These are phyloP conservation scores for Dipodascopsis tothii DNA, from an alignment of 805 yeast species.

Conservation along the genomic window DNA sequence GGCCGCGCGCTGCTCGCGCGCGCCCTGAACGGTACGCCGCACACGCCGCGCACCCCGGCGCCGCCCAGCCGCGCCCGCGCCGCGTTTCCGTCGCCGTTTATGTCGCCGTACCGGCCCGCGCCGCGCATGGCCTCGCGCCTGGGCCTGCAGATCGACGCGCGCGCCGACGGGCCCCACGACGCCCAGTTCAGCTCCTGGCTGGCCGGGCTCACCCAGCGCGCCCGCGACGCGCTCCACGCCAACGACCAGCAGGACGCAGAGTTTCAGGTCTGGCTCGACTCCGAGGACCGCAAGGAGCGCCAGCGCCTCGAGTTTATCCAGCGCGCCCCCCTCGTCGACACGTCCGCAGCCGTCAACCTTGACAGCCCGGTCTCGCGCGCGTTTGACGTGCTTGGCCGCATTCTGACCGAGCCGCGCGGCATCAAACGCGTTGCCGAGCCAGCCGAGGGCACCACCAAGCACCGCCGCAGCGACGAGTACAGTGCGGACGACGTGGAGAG, in stretches of 20 bases:
- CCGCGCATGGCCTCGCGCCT: not conserved
- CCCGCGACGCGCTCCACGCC: slow-evolving; percentile 14
- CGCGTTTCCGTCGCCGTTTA: too few species aligned
- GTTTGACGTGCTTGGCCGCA: not conserved
- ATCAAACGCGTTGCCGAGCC: too few species aligned
- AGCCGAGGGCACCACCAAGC: too few species aligned
- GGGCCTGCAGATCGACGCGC: not conserved
- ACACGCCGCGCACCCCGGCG: too few species aligned
- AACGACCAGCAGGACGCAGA: slow-evolving; percentile 11
- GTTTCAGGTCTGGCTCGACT: slow-evolving; percentile 9
- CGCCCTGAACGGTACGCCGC: too few species aligned
- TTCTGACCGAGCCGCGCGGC: not conserved
- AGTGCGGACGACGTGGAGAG: not conserved
- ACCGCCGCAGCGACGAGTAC: too few species aligned
- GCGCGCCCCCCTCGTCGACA: not conserved
- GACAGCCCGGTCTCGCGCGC: not conserved
- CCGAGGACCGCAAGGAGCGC: slow-evolving; percentile 11
- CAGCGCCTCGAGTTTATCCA: slow-evolving; percentile 12
- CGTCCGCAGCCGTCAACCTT: not conserved
- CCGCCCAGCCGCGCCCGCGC: too few species aligned
- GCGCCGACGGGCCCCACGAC: not conserved
- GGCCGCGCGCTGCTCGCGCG: too few species aligned
- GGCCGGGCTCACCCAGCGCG: slow-evolving; percentile 4
- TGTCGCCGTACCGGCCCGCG: not conserved
- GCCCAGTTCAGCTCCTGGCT: slow-evolving; percentile 10